Percentiles rank a stretch among this genome's conserved stretches.
These are phyloP conservation scores for Stemphylium vesicarium DNA, from an alignment of 2,329 filamentous ascomycete species.

Conservation along the genomic window DNA sequence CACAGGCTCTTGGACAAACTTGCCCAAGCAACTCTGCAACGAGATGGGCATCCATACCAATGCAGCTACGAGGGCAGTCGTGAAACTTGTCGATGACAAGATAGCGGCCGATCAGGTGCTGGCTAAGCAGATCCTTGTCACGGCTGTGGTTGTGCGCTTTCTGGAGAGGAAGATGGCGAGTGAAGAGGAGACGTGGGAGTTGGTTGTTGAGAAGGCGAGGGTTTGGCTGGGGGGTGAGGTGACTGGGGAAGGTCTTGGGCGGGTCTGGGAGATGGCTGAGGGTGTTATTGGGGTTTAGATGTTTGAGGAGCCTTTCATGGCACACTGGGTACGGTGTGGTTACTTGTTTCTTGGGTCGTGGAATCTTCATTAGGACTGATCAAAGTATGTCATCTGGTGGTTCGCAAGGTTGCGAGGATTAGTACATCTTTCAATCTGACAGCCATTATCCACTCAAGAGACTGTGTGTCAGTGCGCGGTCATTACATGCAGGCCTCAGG, in stretches of 20 bases:
- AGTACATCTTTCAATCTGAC: too few relatives aligned
- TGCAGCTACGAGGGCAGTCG: not conserved
- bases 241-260: not conserved
- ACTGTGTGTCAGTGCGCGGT: too few relatives aligned
- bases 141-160: not conserved
- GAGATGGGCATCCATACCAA: not conserved
- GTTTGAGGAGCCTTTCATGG: too few relatives aligned
- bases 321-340: not conserved
- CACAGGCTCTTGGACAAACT: not conserved
- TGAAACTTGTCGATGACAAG: not conserved
- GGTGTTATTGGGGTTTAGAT: not conserved
- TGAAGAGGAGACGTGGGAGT: conserved; percentile 4
- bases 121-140: not conserved
- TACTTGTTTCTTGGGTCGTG: too few relatives aligned
- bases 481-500: too few relatives aligned
- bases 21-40: not conserved
- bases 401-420: too few relatives aligned
- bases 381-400: too few relatives aligned
- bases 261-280: not conserved
- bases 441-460: too few relatives aligned
- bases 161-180: conserved; percentile 6
- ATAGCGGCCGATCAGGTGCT: not conserved
- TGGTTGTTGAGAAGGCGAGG: conserved; percentile 11
- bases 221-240: not conserved
- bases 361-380: too few relatives aligned